Percentiles rank a stretch among this genome's conserved stretches.
Evolutionary conservation across 352 stramenopile species (phyloP).

Genomic region (Peronospora tabacina): DNA sequence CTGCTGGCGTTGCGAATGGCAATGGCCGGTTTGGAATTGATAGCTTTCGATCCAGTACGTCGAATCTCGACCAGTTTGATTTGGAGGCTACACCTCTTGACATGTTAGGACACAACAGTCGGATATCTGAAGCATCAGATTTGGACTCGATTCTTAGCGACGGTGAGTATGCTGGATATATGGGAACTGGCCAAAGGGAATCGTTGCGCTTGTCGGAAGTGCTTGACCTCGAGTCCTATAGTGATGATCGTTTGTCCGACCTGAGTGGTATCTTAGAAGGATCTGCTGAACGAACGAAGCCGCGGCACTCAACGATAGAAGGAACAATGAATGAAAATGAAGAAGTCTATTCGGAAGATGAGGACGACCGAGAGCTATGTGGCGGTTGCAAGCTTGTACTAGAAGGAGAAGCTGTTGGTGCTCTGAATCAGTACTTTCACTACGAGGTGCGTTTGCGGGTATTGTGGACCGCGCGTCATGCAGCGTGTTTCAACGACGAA

Average conservation of each 20-base stretch:
- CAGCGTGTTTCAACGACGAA: not conserved
- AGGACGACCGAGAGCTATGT: slow-evolving; percentile 65
- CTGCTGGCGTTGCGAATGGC: slow-evolving; percentile 26
- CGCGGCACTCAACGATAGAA: slow-evolving; percentile 26
- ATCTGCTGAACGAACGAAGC: slow-evolving; percentile 12
- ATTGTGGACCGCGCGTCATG: not conserved
- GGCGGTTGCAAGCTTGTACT: slow-evolving; percentile 60
- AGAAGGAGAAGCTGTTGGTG: slow-evolving; percentile 73
- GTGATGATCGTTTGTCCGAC: slow-evolving; percentile 42
- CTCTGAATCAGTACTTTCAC: slow-evolving; percentile 77
- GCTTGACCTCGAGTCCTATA: slow-evolving; percentile 61
- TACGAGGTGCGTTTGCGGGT: slow-evolving; percentile 42
- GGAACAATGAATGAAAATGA: slow-evolving; percentile 30
- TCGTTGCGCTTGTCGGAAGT: slow-evolving; percentile 72
- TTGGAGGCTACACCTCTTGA: slow-evolving; percentile 38
- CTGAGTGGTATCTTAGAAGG: slow-evolving; percentile 54
- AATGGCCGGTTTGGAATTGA: slow-evolving; percentile 25
- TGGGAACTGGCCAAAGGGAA: slow-evolving; percentile 42
- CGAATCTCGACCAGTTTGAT: slow-evolving; percentile 66
- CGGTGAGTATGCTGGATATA: slow-evolving; percentile 54
- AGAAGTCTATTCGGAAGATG: slow-evolving; percentile 48
- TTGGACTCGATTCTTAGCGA: slow-evolving; percentile 53
- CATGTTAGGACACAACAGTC: slow-evolving; percentile 33
- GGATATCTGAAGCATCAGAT: slow-evolving; percentile 59
- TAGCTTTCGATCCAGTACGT: slow-evolving; percentile 28